Evolutionary conservation across 129 eudicot genomes (phyloP), one percentile per base, ranked within the genome.

Genomic region (Apium graveolens): DNA sequence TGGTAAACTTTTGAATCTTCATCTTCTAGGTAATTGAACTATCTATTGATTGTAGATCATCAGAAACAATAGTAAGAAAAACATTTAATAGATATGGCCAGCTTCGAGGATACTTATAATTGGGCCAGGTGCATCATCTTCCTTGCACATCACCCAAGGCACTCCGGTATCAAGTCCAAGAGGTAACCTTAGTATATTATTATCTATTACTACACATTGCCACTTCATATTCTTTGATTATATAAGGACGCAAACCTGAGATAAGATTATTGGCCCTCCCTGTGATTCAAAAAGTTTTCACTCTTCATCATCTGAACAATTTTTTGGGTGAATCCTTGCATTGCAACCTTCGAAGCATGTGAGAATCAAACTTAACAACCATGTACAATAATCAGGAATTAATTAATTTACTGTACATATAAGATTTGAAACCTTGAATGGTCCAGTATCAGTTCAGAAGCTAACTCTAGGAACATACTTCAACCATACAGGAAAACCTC

Each of bases 401-500:
- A 20, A 48, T 9, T 32, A 32, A n/a, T n/a, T 37, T 49, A 49
- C 14, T 20, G 21, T 9, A 46, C 34, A 75, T 41, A 74, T 74
- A 29, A 32, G 18, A 37, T 68, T 39, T 27, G 17, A 42, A 78
- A 93, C 96, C 98, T 90, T 90, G 80, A 90, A 93, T 45, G 96
- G 96, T 73, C 84, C 94, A 85, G 92, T 95, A 63, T 95, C 90
- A 69, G 99, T 92, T 80, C 99, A 86, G 85, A 95, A 95, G 88
- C 91, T 92, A 84, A 91, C 87, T 42, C 99, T 97, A 82, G 99
- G 96, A 60, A 95, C 97, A 90, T 87, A 95, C 85, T 95, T 95
- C 84, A 95, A 87, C 99, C 99, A 95, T 20, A 95, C 99, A 81
- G 99, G 99, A 88, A 95, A 90, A 32, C 99, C 99, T 74, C 99